These are phyloP conservation scores for Olyra latifolia DNA, from an alignment of 176 grass and related monocot genomes.

Conservation along the genomic window DNA sequence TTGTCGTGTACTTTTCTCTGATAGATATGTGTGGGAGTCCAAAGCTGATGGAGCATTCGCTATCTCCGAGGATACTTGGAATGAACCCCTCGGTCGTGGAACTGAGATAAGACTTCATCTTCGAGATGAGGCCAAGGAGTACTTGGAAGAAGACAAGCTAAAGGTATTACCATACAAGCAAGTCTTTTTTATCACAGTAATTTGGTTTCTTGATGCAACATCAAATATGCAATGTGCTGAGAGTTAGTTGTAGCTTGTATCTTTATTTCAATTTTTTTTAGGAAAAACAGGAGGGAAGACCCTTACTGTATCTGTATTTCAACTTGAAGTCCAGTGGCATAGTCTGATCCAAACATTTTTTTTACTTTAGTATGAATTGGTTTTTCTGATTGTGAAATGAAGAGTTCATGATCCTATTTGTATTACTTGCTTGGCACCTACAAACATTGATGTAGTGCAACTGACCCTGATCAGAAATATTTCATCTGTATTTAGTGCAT, in stretches of 20 bases:
- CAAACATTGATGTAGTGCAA: not conserved
- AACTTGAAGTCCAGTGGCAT: not conserved
- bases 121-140: slow-evolving; percentile 90
- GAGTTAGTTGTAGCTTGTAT: slow-evolving; percentile 11
- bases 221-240: not conserved
- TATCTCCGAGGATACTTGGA: slow-evolving; percentile 94
- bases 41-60: slow-evolving; percentile 95
- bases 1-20: slow-evolving; percentile 18
- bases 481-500: not conserved
- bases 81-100: slow-evolving; percentile 90
- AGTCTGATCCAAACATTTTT: not conserved
- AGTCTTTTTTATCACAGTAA: slow-evolving; percentile 4
- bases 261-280: not conserved
- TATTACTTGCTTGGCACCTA: not conserved
- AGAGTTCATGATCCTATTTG: not conserved
- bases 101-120: slow-evolving; percentile 98
- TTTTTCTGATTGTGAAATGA: not conserved
- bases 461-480: not conserved
- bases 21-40: slow-evolving; percentile 92
- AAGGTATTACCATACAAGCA: slow-evolving; percentile 51
- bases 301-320: not conserved
- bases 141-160: slow-evolving; percentile 87
- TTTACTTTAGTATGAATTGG: not conserved
- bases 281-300: too few relatives aligned
- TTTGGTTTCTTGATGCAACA: not conserved